phyloP scores from a whole-genome alignment of 352 stramenopile genomes.

The Poterioochromonas sp. region DNA sequence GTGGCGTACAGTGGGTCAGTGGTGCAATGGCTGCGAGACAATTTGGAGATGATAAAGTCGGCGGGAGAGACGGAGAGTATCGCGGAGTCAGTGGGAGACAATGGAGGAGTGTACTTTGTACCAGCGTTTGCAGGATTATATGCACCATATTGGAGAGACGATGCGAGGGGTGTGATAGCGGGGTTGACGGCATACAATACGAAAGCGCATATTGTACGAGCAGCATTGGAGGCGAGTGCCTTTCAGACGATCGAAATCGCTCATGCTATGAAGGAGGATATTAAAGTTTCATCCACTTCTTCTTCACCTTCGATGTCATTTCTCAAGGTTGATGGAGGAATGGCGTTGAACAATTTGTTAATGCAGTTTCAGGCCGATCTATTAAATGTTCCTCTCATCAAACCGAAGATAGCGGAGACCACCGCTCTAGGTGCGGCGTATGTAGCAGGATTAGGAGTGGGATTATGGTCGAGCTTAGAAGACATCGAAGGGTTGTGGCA shows the following conservation, averaged over 20 bases:
- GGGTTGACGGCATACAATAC: conserved; percentile 84
- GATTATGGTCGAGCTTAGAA: conserved; percentile 80
- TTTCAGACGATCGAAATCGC: conserved; percentile 85
- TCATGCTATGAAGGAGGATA: not conserved
- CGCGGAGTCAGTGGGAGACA: conserved; percentile 71
- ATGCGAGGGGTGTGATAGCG: conserved; percentile 90
- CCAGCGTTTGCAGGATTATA: conserved; percentile 94
- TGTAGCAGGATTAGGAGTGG: conserved; percentile 88
- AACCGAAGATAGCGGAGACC: conserved; percentile 87
- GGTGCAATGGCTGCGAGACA: conserved; percentile 97
- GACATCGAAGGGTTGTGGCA: conserved; percentile 70
- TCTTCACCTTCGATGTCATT: not conserved
- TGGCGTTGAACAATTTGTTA: conserved; percentile 87
- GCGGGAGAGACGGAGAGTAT: conserved; percentile 50
- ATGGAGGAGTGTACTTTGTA: conserved; percentile 94
- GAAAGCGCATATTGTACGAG: conserved; percentile 86
- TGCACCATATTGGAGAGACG: conserved; percentile 87
- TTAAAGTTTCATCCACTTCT: too few species aligned
- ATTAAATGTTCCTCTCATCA: conserved; percentile 79
- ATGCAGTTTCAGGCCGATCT: conserved; percentile 98
- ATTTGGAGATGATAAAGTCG: conserved; percentile 59
- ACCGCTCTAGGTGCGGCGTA: conserved; percentile 91
- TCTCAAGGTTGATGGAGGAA: conserved; percentile 92
- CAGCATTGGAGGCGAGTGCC: conserved; percentile 85
- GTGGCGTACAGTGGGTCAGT: conserved; percentile 88